phyloP scores from a whole-genome alignment of 2,329 filamentous ascomycete genomes.

The Ambrosiella cleistominuta region DNA sequence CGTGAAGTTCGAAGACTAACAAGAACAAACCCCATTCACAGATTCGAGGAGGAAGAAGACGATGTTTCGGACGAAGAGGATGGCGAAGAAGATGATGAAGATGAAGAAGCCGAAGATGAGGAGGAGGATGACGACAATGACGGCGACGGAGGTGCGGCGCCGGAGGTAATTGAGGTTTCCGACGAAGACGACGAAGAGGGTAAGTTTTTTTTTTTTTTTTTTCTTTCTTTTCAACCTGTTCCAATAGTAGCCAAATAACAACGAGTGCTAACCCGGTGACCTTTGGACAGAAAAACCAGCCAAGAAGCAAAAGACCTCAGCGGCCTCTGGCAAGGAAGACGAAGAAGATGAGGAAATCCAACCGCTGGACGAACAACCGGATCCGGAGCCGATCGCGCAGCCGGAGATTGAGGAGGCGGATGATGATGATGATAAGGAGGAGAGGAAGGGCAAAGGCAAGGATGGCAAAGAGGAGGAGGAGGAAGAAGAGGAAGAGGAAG shows the following conservation, averaged over 20 bases:
- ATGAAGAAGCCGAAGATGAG: conserved; percentile 22
- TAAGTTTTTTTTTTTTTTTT: conserved; percentile 4
- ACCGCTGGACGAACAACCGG: neutral
- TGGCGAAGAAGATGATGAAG: conserved; percentile 24
- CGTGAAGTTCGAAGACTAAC: too few relatives aligned
- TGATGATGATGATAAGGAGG: neutral
- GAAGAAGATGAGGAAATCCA: neutral
- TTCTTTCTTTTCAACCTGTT: neutral
- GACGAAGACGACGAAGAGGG: conserved; percentile 15
- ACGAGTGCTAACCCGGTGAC: neutral
- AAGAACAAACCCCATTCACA: neutral
- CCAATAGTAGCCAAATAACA: too few relatives aligned
- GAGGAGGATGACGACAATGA: conserved; percentile 23
- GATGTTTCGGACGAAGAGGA: conserved; percentile 24
- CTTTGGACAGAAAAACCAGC: conserved; percentile 22
- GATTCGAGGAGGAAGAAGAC: conserved; percentile 4
- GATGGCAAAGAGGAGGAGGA: conserved; percentile 16
- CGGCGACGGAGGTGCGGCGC: conserved; percentile 22
- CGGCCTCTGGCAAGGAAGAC: conserved; percentile 13
- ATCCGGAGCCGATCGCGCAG: neutral
- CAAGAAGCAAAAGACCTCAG: conserved; percentile 34
- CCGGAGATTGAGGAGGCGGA: neutral
- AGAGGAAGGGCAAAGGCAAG: conserved; percentile 15
- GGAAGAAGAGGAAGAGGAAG: conserved; percentile 16
- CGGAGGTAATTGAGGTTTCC: conserved; percentile 19